These are phyloP conservation scores for Neoarthrinium moseri DNA, from an alignment of 2,329 filamentous ascomycete species.

Conservation along the genomic window DNA sequence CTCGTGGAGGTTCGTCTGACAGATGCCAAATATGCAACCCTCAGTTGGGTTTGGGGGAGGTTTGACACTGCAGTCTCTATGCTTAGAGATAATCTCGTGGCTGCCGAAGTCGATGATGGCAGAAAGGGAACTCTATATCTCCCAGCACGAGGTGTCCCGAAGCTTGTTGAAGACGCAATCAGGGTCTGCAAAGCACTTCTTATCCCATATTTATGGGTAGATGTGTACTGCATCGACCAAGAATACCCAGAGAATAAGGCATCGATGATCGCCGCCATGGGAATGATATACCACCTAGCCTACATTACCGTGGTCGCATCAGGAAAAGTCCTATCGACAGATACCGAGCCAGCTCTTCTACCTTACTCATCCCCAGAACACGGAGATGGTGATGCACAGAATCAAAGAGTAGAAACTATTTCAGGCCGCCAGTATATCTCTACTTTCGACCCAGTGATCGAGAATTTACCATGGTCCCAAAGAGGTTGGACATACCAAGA, in stretches of 20 bases:
- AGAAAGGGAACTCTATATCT: too few species aligned
- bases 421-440: neutral
- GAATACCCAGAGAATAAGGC: neutral
- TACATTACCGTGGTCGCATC: neutral
- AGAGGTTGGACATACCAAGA: constrained; percentile 4
- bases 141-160: neutral
- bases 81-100: too few species aligned
- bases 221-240: constrained; percentile 2
- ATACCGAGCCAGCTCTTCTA: neutral
- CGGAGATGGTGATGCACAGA: neutral
- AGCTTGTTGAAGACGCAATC: neutral
- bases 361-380: too few species aligned
- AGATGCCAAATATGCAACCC: neutral
- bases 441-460: neutral
- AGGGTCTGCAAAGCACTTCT: neutral
- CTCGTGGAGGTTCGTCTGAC: neutral
- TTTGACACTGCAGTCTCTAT: too few species aligned
- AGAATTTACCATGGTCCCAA: neutral
- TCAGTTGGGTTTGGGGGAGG: constrained; percentile 1
- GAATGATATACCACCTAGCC: neutral
- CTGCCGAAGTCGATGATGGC: too few species aligned
- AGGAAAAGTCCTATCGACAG: neutral
- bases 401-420: neutral
- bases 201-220: neutral
- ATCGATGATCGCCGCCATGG: neutral